Percentiles rank a stretch among this genome's conserved stretches.
These are phyloP conservation scores for Chlamydomonas applanata DNA, from an alignment of 139 green algal species.

Conservation along the genomic window DNA sequence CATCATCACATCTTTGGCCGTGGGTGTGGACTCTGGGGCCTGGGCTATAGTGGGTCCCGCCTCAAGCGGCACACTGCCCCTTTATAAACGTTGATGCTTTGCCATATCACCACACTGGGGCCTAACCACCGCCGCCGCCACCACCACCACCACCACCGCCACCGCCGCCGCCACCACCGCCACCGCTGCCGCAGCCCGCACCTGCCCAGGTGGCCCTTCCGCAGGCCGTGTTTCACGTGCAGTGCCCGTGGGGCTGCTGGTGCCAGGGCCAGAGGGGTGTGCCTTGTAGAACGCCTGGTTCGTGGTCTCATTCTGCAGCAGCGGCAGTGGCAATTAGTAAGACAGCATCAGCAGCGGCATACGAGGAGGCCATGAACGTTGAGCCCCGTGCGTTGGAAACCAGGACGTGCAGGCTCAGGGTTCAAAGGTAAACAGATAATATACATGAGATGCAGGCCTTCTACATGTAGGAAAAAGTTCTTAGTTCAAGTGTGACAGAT, in stretches of 20 bases:
- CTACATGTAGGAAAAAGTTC: too few relatives aligned
- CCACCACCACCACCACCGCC: too few relatives aligned
- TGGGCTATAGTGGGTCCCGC: too few relatives aligned
- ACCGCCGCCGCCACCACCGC: too few relatives aligned
- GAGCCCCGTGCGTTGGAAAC: background rate
- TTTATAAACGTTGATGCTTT: background rate
- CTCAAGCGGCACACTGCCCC: too few relatives aligned
- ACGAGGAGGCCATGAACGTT: background rate
- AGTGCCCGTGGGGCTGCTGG: background rate
- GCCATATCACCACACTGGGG: background rate
- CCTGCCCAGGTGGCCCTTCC: constrained; percentile 11
- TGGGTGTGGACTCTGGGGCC: too few relatives aligned
- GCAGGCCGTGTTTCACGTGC: background rate
- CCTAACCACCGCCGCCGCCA: too few relatives aligned
- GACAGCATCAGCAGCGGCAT: background rate
- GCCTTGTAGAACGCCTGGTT: constrained; percentile 48
- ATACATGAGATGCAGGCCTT: background rate
- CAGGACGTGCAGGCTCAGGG: background rate
- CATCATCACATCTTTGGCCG: too few relatives aligned
- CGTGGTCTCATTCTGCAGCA: constrained; percentile 41
- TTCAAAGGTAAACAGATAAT: background rate
- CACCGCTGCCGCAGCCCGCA: too few relatives aligned
- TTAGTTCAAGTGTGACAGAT: too few relatives aligned
- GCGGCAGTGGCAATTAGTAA: too few relatives aligned
- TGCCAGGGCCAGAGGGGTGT: constrained; percentile 13